A percentile compares a stretch with the other conserved stretches of the same genome.
Evolutionary conservation across 2,329 filamentous ascomycete species (phyloP).

Genomic region (Hypoxylon sp.): DNA sequence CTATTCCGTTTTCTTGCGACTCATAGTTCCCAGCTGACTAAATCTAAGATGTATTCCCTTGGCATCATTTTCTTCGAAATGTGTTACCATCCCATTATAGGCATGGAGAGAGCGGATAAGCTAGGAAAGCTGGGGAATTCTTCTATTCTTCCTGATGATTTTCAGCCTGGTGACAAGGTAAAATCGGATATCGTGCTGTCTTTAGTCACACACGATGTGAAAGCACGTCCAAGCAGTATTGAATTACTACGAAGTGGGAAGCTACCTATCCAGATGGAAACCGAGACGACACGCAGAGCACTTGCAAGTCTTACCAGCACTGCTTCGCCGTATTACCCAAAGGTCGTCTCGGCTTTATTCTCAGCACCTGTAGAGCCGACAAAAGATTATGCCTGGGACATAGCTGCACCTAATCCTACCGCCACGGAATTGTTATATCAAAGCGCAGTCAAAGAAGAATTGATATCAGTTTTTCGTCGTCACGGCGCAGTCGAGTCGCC

Average conservation of each 20-base stretch:
- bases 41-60: constrained; percentile 86
- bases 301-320: constrained; percentile 86
- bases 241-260: constrained; percentile 89
- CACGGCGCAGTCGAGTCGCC: constrained; percentile 90
- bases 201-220: constrained; percentile 85
- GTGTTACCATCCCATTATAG: constrained; percentile 77
- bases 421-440: constrained; percentile 77
- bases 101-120: constrained; percentile 75
- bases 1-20: constrained; percentile 37
- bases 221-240: constrained; percentile 83
- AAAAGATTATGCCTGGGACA: constrained; percentile 85
- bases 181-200: constrained; percentile 85
- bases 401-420: constrained; percentile 69
- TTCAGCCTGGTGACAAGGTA: constrained; percentile 77
- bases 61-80: constrained; percentile 99
- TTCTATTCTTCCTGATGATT: constrained; percentile 79
- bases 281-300: constrained; percentile 88
- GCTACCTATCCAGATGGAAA: constrained; percentile 91
- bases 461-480: constrained; percentile 84
- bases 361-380: constrained; percentile 80
- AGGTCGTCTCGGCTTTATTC: constrained; percentile 90
- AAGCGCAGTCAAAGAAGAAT: constrained; percentile 78
- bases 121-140: constrained; percentile 77
- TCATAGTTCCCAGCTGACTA: constrained; percentile 18
- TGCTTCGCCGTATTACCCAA: constrained; percentile 88